Evolutionary conservation across 352 stramenopile species (phyloP), one percentile per base, ranked within the genome.

Genomic region (Phytophthora pini): DNA sequence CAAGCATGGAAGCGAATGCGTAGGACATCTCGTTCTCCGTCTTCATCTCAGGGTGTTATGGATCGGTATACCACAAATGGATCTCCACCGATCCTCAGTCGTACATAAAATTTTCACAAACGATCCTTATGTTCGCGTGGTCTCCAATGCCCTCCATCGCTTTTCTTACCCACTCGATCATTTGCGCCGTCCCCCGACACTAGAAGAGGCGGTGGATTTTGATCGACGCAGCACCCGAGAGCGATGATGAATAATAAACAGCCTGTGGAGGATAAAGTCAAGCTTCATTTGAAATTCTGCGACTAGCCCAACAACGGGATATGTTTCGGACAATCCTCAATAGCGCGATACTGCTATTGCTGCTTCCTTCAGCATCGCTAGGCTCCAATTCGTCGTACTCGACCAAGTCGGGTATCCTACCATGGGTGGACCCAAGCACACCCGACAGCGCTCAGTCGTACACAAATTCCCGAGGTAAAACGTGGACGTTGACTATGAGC

Each of bases 401-500:
- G 29, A 71, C 63, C 49, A 71, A 71, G 56, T 71, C 63, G 6
- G 63, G 66, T 15, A 60, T 75, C 32, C 29, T 71, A 20, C 49
- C 54, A 3, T 61, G 56, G 61, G 55, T 64, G 10, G 61, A 67
- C 41, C 50, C 56, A 4, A 50, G 27, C 32, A 67, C 63, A 12
- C 56, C 63, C 8, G 34, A 56, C 10, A 88, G 88, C 56, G 48
- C 62, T 1, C 62, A 70, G 17, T 39, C 62, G 3, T 70, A 70
- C 48, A 65, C 32, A 9, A 65, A 47, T 3, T 70, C 62, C 2
- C 11, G 62, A 45, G 83, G 85, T 1, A 73, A 87, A 15, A 53
- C 32, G 4, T 90, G 79, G 78, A 68, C 87, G 11, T 68, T 93
- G 22, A 77, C 88, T 5, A 89, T 92, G 77, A 92, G 81, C 43